Base-by-base conservation (phyloP, 2,329 filamentous ascomycete species). In the Exserohilum turcica region DNA sequence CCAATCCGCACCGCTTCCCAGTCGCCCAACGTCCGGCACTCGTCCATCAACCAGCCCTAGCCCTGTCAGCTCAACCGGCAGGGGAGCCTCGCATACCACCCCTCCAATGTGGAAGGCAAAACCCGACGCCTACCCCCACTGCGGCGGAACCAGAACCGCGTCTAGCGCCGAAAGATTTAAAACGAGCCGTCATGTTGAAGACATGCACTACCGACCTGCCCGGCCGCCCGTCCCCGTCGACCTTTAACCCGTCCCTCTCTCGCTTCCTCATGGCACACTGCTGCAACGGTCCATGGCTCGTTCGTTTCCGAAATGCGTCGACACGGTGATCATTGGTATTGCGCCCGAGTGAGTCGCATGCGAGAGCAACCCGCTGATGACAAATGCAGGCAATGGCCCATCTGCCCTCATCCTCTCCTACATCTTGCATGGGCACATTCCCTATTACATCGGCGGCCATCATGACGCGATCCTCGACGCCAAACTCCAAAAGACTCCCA, bases 381-480 rank as follows among this genome's bases (percentile, higher is more conserved):
- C 64, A 64, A 45, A 54, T 53, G 19, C 59, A 85, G 84, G 84
- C 65, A 85, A 84, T 67, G 84, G 84, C 50, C 84, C 84, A 39
- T 84, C 84, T 44, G 82, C 84, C 45, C 77, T 86, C 72, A 82
- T 86, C 60, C 76, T 86, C 31, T 85, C 83, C 39, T 86, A 84
- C 68, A 84, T 86, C 37, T 78, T 86, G 24, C 83, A 86, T 70
- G 84, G 84, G 32, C 77, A 86, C 63, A 75, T 85, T 47, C 84
- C 84, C 5, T 80, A 78, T 64, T 86, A 86, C 62, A 72, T 78
- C 32, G 72, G 78, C 48, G 79, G 79, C 31, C 84, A 86, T 70
- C 82, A 83, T 31, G 84, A 86, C 68, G 71, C 77, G 27, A 73
- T 86, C 16, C 76, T 86, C 6, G 79, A 85, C 65, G 69, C 77